Evolutionary conservation across 2,329 filamentous ascomycete species (phyloP), one percentile per base, ranked within the genome.

Genomic region (Trichoderma asperellum): DNA sequence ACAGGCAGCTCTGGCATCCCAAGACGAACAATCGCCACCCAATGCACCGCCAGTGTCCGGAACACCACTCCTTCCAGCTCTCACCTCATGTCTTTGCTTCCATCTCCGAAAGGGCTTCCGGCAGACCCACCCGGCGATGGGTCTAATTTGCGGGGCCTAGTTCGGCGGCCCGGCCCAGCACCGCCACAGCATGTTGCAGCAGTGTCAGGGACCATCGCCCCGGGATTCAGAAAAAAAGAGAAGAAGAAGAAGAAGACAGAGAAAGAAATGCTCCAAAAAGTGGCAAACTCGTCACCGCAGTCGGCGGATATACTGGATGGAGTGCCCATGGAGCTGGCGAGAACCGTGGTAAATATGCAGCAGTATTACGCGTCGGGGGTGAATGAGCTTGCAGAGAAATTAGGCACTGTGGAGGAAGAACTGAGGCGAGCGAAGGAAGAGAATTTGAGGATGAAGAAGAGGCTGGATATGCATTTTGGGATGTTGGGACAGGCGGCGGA

Each of bases 301-400:
- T 21, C 55, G 8, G 47, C n/a, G 29, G 47, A 57, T 35, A 68
- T 0, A 16, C 34, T 11, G 58, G 57, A 72, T 2, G 53, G 68
- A 8, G 67, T 72, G 0, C 70, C 73, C 1, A 14, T 68, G 6
- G 58, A 61, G 11, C 32, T 76, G 2, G 71, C 73, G 1, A 56
- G 56, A 6, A 52, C 62, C 3, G 60, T 76, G 0, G 68, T 74
- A 2, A 74, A 74, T 2, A 73, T 76, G 70, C 73, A 74, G 7
- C 70, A 73, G n/a, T 53, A 73, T 8, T 76, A 76, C 11, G 60
- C 52, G 1, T 47, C 69, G 2, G 72, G 75, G 11, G 68, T 76
- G 0, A 60, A 71, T 18, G 69, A 58, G 0, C 61, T 76, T 27
- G 70, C 57, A 61, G 61, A 63, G 55, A 71, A 59, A 5, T 64